Conservation (phyloP, 1,139 yeast genomes). For the Zygosaccharomyces pseudobailii region DNA sequence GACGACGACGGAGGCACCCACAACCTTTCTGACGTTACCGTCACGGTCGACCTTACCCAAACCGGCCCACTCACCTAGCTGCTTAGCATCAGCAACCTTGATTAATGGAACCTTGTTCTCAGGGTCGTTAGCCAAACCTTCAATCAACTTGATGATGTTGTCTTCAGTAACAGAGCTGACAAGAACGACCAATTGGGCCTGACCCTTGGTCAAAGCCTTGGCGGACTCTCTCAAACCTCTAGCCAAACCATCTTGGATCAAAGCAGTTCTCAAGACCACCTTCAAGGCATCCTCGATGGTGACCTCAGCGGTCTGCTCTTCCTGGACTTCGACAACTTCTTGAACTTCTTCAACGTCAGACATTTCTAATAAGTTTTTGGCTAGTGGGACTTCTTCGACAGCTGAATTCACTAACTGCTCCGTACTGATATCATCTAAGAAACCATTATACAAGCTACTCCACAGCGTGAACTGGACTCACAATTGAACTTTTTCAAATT, state of each 20-base stretch:
- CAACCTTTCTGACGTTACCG: conserved; percentile 99
- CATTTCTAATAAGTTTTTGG: not conserved
- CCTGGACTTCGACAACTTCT: conserved; percentile 75
- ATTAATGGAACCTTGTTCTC: conserved; percentile 95
- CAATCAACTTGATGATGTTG: conserved; percentile 94
- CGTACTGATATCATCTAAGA: conserved; percentile 40
- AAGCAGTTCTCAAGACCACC: conserved; percentile 96
- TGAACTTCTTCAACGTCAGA: conserved; percentile 70
- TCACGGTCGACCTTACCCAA: conserved; percentile 99
- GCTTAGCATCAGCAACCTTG: conserved; percentile 99
- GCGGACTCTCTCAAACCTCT: conserved; percentile 99
- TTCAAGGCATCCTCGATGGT: conserved; percentile 98
- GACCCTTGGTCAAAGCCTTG: conserved; percentile 96
- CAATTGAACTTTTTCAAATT: not conserved
- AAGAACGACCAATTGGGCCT: conserved; percentile 96
- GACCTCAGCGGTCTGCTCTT: conserved; percentile 80
- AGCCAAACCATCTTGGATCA: conserved; percentile 99
- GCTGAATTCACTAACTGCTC: conserved; percentile 58
- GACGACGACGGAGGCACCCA: conserved; percentile 99
- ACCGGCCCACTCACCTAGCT: conserved; percentile 99
- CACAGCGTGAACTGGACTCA: not conserved
- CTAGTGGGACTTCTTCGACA: conserved; percentile 77
- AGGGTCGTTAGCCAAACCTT: conserved; percentile 98
- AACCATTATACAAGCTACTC: not conserved
- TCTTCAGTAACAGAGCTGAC: conserved; percentile 99